Base-by-base conservation (phyloP, 495 filamentous ascomycete species). In the Hypoxylon fuscum region DNA sequence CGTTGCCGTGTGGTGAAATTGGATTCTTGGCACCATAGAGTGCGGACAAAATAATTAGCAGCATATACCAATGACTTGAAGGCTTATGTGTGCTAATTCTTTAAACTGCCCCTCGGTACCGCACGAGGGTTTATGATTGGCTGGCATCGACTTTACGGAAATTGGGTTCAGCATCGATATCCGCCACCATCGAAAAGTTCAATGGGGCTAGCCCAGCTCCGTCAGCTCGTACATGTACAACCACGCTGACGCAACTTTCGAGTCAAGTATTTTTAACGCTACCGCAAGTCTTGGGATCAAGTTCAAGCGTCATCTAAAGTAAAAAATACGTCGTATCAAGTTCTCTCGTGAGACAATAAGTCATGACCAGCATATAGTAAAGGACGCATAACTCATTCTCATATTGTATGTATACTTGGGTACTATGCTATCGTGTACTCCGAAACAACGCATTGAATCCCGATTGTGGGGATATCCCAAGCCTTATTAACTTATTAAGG, bases 161-260 rank as follows among this genome's bases (percentile, higher is more conserved):
- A 62, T 55, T 55, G 44, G 58, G 18, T 40, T 53, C 40, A 22
- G 32, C 43, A 55, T 6, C 55, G 14, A 29, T 55, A 15, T 47
- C 41, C 37, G 48, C 41, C 23, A 34, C 35, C 15, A 14, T 18
- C 25, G 17, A 47, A 3, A 32, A 32, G 44, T 47, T n/a, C n/a
- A n/a, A 27, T 37, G 46, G 53, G 60, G 53, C 46, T 53, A 23
- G n/a, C 23, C n/a, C 52, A 57, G 53, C 53, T 47, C 34, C n/a
- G n/a, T 63, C 53, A 63, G 60, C 53, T 63, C 52, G 53, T 53
- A 53, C 58, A 57, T 57, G 53, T 53, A 63, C 46, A 45, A 35
- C 14, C 29, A 29, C 8, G 10, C 18, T 20, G 22, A 17, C 15
- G 17, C 25, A 35, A 23, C 15, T 20, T 40, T 12, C 9, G 37